Base-by-base conservation (phyloP, 495 filamentous ascomycete species). In the Penicillium tannophilum region DNA sequence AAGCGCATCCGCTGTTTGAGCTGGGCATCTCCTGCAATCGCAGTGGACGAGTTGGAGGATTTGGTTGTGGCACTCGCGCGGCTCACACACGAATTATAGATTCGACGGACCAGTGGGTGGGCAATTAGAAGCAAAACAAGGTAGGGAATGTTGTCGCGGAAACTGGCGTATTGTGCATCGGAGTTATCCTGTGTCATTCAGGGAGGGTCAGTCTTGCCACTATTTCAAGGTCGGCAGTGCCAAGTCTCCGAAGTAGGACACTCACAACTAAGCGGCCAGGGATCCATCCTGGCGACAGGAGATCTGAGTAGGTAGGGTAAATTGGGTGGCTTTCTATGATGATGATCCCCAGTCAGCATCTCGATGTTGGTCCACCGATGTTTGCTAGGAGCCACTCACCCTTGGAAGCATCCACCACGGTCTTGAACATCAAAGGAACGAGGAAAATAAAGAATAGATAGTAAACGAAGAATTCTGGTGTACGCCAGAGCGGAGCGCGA, bases 381-480 rank as follows among this genome's bases (percentile, higher is more conserved):
- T 39, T 33, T 44, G 20, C 19, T 23, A 2, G 31, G 35, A 30
- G 31, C 35, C 14, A 68, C 83, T 61, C 72, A 95, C 92, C 82
- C 79, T 89, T 83, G n/a, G 94, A 98, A 28, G 96, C 89, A 73
- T 92, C 86, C 59, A 90, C 87, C 4, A 86, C 87, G 3, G 87
- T 79, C 74, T 91, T 95, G 76, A 97, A 94, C 94, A 99, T 99
- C 66, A 88, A 82, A 9, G 92, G 90, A 24, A 98, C 78, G 46
- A 78, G 79, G 4, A 83, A 71, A 17, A 82, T 63, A 62, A 97
- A 85, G 53, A 92, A 74, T 10, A 90, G 31, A 62, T 88, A 92
- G 72, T 98, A 97, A 45, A 90, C 62, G 65, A 84, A 89, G 73
- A 94, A 99, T 72, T 98, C 94, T 0, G 82, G 82, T 0, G 92